These are phyloP conservation scores for Boletus huronensis DNA, from an alignment of 768 basidiomycete species.

Conservation along the genomic window DNA sequence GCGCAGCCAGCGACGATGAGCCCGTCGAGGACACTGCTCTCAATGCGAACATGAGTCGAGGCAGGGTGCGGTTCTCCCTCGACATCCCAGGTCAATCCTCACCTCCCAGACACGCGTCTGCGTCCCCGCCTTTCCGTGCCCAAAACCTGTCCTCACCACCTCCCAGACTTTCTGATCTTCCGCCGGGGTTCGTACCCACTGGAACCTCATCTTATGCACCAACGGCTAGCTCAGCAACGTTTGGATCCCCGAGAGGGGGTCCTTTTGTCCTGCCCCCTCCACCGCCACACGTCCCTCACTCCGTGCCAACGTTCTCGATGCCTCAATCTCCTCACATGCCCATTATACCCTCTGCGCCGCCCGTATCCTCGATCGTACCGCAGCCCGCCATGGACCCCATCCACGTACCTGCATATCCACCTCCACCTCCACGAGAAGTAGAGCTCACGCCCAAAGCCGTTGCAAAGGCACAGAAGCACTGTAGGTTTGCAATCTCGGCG, in stretches of 20 bases:
- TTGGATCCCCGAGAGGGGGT: slow-evolving; percentile 6
- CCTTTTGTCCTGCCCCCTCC: slow-evolving; percentile 18
- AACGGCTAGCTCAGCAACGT: slow-evolving; percentile 3
- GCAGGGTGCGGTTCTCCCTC: slow-evolving; percentile 17
- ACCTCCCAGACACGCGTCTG: slow-evolving; percentile 8
- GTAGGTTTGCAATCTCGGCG: slow-evolving; percentile 90
- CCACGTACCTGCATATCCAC: slow-evolving; percentile 18
- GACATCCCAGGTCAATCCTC: slow-evolving; percentile 14
- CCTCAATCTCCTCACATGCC: slow-evolving; percentile 24
- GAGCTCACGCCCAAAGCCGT: slow-evolving; percentile 66
- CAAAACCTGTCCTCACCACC: slow-evolving; percentile 16
- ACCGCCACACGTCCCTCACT: slow-evolving; percentile 11
- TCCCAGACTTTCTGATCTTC: slow-evolving; percentile 18
- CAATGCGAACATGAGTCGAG: not conserved
- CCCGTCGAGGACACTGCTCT: slow-evolving; percentile 18
- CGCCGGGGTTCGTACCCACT: slow-evolving; percentile 31
- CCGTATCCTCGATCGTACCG: not conserved
- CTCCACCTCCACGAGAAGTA: slow-evolving; percentile 17
- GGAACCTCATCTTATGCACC: slow-evolving; percentile 16
- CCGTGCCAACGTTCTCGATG: slow-evolving; percentile 8
- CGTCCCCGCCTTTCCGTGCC: slow-evolving; percentile 10
- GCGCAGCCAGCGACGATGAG: slow-evolving; percentile 27
- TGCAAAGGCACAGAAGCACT: slow-evolving; percentile 84
- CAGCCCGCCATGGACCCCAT: slow-evolving; percentile 1
- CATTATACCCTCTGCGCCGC: not conserved